Base-by-base conservation (phyloP, 148 eudicot genomes). In the Silene uniflora region DNA sequence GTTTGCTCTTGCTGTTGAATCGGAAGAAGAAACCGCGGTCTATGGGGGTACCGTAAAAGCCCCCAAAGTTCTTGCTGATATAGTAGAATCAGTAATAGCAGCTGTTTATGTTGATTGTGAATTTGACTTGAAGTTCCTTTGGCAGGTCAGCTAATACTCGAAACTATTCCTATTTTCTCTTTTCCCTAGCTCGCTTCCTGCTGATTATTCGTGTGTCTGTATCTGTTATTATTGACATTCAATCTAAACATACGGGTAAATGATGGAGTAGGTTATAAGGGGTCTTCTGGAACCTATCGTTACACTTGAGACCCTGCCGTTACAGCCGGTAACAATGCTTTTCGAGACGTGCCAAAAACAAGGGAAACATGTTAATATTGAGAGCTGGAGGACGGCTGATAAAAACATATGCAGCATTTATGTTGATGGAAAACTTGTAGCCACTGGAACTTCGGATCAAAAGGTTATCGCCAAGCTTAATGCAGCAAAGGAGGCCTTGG, bases 31-130 rank as follows among this genome's bases (percentile, higher is more conserved):
- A 17, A 62, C 77, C 6, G 91, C 81, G 72, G 80, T 95, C 32
- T 85, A 91, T 72, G 98, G 98, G 39, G 98, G 98, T 65, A 71
- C 69, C 22, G 83, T 95, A 67, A 91, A 88, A 80, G 97, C 98
- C 0, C 96, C 97, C 0, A 92, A 90, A 73, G 87, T 92, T 61
- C 87, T 94, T 29, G 97, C 96, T 10, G 97, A 94, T 78, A 88
- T 94, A 44, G 97, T 92, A 14, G 98, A 94, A 81, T 88, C 97
- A 5, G 73, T 94, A 7, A 87, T 88, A 11, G 98, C 92, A 23
- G 98, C 98, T 29, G 87, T 92, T 55, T 94, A 89, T 73, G 73
- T 88, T 1, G 97, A 92, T 54, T 84, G 89, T 62, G 79, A 77
- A 32, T 86, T 84, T 35, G 85, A 95, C 83, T 73, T 92, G 78